Evolutionary conservation across 352 stramenopile genomes (phyloP).

Genomic region (Pythium chondricola): DNA sequence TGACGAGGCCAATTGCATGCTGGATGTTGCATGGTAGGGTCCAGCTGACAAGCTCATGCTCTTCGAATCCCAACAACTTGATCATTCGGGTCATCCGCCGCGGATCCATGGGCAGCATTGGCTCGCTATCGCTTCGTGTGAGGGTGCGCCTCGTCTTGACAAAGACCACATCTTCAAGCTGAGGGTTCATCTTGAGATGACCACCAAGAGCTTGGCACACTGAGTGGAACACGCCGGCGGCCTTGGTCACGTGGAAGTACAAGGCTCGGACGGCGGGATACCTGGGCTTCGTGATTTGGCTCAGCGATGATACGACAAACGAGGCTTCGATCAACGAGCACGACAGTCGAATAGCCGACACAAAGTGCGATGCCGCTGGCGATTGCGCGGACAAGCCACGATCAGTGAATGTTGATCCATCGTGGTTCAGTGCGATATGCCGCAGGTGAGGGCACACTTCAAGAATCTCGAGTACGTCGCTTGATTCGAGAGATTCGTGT

Average conservation of each 20-base stretch:
- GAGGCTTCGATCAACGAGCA: conserved; percentile 1
- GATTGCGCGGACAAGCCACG: neutral
- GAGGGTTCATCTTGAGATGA: no score
- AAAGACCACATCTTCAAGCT: no score
- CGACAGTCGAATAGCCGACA: neutral
- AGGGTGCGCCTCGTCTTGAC: no score
- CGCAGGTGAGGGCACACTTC: neutral
- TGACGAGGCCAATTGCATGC: no score
- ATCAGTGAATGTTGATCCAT: neutral
- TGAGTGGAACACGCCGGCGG: neutral
- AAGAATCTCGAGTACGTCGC: neutral
- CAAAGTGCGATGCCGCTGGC: neutral
- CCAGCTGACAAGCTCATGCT: no score
- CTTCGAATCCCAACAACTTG: no score
- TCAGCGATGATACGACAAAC: neutral
- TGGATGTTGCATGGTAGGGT: no score
- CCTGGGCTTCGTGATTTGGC: neutral
- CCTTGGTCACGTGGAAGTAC: conserved; percentile 5
- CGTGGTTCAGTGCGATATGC: conserved; percentile 1
- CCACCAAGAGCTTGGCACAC: conserved; percentile 2
- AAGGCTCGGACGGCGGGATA: neutral
- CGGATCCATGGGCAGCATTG: no score
- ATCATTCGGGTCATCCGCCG: no score
- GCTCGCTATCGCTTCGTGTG: no score
- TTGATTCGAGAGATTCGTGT: neutral